phyloP scores from a whole-genome alignment of 164 flowering plant genomes.

The Chimonanthus praecox region DNA sequence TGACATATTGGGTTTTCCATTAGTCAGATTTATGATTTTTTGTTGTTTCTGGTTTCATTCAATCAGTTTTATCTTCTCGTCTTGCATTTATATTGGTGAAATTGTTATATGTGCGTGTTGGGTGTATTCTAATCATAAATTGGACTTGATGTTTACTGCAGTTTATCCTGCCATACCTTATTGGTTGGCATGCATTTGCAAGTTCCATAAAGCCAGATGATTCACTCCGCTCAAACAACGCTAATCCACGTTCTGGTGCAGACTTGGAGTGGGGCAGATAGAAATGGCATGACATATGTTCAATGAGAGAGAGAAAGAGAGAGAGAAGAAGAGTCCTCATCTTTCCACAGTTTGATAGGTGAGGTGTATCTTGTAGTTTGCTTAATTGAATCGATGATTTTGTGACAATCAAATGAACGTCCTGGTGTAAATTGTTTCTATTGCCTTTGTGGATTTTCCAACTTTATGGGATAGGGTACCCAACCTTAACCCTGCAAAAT shows the following conservation, averaged over 20 bases:
- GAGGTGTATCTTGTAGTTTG: no score
- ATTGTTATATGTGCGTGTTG: background rate
- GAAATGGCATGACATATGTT: background rate
- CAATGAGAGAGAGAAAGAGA: background rate
- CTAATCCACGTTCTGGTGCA: constrained; percentile 40
- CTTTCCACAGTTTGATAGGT: no score
- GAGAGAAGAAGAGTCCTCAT: background rate
- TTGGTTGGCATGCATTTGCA: constrained; percentile 87
- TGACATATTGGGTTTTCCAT: background rate
- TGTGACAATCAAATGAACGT: no score
- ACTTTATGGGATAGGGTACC: no score
- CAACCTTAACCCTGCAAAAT: no score
- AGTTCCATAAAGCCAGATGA: constrained; percentile 58
- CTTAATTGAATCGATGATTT: no score
- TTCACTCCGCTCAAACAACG: constrained; percentile 30
- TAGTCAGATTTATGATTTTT: background rate
- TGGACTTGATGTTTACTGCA: constrained; percentile 27
- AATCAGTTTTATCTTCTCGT: background rate
- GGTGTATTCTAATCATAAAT: constrained; percentile 1
- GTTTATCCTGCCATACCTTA: constrained; percentile 79
- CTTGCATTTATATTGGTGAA: background rate
- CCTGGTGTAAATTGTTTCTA: no score
- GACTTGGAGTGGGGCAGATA: constrained; percentile 82
- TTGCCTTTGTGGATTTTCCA: no score
- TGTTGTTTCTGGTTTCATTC: background rate